Conservation (phyloP, 2,329 filamentous ascomycete species). For the Cordyceps pruinosa region DNA sequence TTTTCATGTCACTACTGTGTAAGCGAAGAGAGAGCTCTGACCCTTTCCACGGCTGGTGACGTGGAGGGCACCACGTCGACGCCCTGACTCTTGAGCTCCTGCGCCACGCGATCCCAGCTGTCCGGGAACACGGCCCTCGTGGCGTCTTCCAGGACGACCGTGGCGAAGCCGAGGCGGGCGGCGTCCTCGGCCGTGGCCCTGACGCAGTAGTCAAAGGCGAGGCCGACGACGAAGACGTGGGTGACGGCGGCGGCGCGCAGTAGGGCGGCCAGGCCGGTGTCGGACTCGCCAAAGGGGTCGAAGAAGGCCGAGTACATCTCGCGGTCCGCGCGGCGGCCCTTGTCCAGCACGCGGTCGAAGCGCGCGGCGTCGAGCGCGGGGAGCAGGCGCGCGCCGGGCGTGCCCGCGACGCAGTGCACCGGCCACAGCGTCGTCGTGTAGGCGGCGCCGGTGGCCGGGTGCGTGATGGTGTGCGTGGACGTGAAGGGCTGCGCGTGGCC, state of each 20-base stretch:
- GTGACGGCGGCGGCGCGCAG: conserved; percentile 56
- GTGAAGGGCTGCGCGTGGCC: conserved; percentile 47
- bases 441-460: conserved; percentile 57
- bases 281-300: conserved; percentile 63
- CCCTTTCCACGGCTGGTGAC: conserved; percentile 47
- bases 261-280: conserved; percentile 54
- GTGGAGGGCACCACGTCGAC: conserved; percentile 55
- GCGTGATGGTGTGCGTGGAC: conserved; percentile 56
- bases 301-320: conserved; percentile 96
- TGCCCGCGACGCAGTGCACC: conserved; percentile 74
- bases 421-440: conserved; percentile 78
- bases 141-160: conserved; percentile 71
- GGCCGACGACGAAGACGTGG: conserved; percentile 76
- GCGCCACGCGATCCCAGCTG: conserved; percentile 48
- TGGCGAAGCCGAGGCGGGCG: conserved; percentile 64
- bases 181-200: conserved; percentile 75
- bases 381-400: conserved; percentile 64
- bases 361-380: conserved; percentile 57
- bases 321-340: conserved; percentile 65
- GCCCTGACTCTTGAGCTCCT: conserved; percentile 49
- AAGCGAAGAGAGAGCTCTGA: conserved; percentile 23
- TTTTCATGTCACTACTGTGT: neutral
- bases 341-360: conserved; percentile 65
- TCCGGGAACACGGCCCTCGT: conserved; percentile 64
- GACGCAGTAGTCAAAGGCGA: conserved; percentile 89